Evolutionary conservation across 163 green algal genomes (phyloP), one percentile per base, ranked within the genome.

Genomic region (Chlorella variabilis): DNA sequence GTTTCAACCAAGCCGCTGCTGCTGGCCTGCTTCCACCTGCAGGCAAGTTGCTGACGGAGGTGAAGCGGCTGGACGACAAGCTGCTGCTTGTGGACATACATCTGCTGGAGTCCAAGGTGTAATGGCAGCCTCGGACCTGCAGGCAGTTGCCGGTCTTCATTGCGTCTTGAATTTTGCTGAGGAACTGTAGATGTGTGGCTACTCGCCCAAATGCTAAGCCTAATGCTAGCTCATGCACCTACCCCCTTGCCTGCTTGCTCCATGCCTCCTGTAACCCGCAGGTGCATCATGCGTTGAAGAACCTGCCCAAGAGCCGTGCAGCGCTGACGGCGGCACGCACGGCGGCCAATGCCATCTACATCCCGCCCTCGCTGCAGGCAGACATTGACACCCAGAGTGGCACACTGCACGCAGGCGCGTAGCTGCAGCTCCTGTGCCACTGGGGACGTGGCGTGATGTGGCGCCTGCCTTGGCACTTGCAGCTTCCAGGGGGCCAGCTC

Each of bases 1-100:
- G 18, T 54, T 51, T 4, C 36, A 31, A 51, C 23, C 65, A 33
- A 17, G 1, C 31, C 29, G 9, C 15, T 41, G 18, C 38, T 51
- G 15, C 9, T 29, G 15, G 15, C 11, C 45, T 15, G 11, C 33
- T n/a, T 54, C 39, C 29, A 9, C 42, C 31, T 34, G 27, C 73
- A 80, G 65, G 65, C 84, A 94, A 91, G 66, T 88, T 99, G 71
- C 79, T 98, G 42, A 93, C 88, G 20, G 96, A 99, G 88, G 97
- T 99, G 29, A 98, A 99, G 91, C 92, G 94, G 75, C 90, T 99
- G 78, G 97, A 99, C 84, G 97, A 99, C 88, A 99, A 99, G 92
- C 91, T 99, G 75, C 92, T 99, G 84, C 92, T 99, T 75, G 96
- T 99, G 73, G 97, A 99, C 81, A 97, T 99, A 49, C 94, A 99